Evolutionary conservation across 2,329 filamentous ascomycete genomes (phyloP).

Genomic region (Diaporthe caulivora): DNA sequence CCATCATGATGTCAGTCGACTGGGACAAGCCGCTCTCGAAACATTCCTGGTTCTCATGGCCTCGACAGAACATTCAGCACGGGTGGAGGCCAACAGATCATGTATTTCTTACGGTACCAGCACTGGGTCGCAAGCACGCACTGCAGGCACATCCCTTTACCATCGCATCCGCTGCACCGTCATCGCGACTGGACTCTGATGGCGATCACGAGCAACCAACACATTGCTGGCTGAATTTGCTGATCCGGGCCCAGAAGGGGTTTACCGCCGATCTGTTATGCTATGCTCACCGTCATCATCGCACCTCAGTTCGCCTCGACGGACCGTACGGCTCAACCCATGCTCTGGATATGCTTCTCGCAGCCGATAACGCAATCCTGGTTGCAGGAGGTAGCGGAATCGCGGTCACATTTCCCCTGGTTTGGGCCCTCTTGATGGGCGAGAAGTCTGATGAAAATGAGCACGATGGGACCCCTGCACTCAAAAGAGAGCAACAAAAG

Average conservation of each 20-base stretch:
- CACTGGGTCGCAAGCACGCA: conserved; percentile 62
- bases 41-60: conserved; percentile 24
- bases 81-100: conserved; percentile 75
- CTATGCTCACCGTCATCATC: conserved; percentile 58
- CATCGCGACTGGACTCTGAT: not conserved
- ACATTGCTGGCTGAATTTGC: conserved; percentile 66
- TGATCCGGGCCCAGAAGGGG: conserved; percentile 70
- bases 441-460: not conserved
- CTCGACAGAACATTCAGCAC: conserved; percentile 52
- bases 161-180: conserved; percentile 70
- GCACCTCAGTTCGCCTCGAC: conserved; percentile 66
- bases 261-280: conserved; percentile 69
- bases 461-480: not conserved
- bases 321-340: conserved; percentile 73
- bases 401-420: conserved; percentile 72
- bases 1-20: conserved; percentile 58
- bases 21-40: conserved; percentile 49
- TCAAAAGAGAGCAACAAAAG: not conserved
- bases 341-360: conserved; percentile 64
- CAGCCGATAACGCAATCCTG: conserved; percentile 63
- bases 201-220: not conserved
- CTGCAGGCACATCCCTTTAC: conserved; percentile 77
- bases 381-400: conserved; percentile 75
- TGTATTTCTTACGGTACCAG: conserved; percentile 71
- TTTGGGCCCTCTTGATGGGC: conserved; percentile 61